Base-by-base conservation (phyloP, 805 yeast species). In the Lipomyces starkeyi region DNA sequence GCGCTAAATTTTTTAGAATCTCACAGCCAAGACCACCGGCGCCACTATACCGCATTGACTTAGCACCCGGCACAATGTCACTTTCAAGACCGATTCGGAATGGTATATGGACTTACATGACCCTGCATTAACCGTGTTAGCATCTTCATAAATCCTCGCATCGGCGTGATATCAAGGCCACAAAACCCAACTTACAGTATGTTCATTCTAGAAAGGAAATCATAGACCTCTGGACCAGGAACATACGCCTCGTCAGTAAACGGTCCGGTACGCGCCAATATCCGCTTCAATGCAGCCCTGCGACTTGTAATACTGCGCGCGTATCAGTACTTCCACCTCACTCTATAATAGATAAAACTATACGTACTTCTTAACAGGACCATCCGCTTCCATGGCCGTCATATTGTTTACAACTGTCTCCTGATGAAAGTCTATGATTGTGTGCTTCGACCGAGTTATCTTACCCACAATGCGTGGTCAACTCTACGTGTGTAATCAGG, bases 1-100 rank as follows among this genome's bases (percentile, higher is more conserved):
- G 79, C 0, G 91, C 91, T 62, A 91, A 80, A 76, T 89, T 85
- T 78, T 91, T 91, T 58, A 90, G 78, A 37, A 90, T 88, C 77
- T 91, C 95, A 78, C 96, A 90, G 2, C 96, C 96, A 29, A 90
- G 79, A 0, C 96, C 96, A 0, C 96, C 96, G 0, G 94, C 94
- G 1, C 96, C 96, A 58, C 90, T 84, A 47, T 17, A 35, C 14
- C 8, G 20, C 22, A n/a, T 17, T 8, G 17, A 29, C 32, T 58
- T 17, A 27, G 40, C 34, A 49, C 32, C 52, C 47, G 22, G 29
- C n/a, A 27, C 29, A 7, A 11, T 4, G 25, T 11, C 7, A 22
- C 27, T 13, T 11, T 22, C 56, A 13, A 29, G 37, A 55, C 25
- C 56, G 32, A 13, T 14, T 13, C 17, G 17, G 13, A 37, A 37